Base-by-base conservation (phyloP, 2,329 filamentous ascomycete species). In the Calonectria hongkongensis region DNA sequence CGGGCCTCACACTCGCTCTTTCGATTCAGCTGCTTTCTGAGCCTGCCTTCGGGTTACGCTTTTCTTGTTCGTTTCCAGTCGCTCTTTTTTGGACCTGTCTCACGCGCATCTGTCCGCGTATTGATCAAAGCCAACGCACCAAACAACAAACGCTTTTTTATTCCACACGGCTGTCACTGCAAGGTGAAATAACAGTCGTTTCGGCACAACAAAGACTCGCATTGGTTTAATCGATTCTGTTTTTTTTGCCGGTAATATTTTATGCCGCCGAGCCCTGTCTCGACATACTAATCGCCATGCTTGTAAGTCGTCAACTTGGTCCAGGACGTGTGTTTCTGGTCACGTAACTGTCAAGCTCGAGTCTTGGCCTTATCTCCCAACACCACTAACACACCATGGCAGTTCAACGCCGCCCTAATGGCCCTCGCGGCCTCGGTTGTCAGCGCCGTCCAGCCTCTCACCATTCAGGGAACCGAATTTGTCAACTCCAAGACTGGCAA, bases 401-500 rank as follows among this genome's bases (percentile, higher is more conserved):
- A 84, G 83, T 76, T 84, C 71, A 84, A 86, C 77, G 82, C 87
- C 58, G 85, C 86, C 65, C 87, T 91, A 78, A 81, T 89, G 82
- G 88, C 88, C 77, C 83, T 91, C 65, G 86, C 87, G 82, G 89
- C 89, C 73, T 85, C 87, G 74, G 82, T 88, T 48, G 89, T 87
- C 64, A 85, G 86, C 66, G 92, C 92, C 66, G 89, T 93, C 65
- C 87, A 87, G 72, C 83, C 90, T 12, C 87, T 93, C 65, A 86
- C 88, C 72, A 87, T 92, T 73, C 79, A 89, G 71, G 90, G 90
- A 76, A 87, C 86, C 72, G 85, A 91, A 79, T 92, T 93, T 72
- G 86, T 93, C 82, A 91, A 92, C 83, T 85, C 89, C 50, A 83
- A 84, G 71, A 90, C 87, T 27, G 90, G 90, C 73, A 86, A 90